Base-by-base conservation (phyloP, 2,329 filamentous ascomycete genomes). In the Penicillium sp. region DNA sequence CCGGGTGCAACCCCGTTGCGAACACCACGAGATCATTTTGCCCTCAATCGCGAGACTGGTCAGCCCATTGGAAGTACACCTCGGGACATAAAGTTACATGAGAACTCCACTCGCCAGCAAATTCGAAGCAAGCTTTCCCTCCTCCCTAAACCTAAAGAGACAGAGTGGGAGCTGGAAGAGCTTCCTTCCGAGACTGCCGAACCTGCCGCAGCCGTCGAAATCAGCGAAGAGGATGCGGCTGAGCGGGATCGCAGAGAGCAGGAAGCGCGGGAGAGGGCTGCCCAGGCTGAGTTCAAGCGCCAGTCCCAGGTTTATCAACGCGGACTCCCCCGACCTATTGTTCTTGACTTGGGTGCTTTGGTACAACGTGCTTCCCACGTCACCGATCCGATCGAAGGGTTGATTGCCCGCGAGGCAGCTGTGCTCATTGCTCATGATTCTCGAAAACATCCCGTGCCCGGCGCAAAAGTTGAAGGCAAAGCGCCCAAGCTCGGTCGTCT, bases 251-350 rank as follows among this genome's bases (percentile, higher is more conserved):
- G 77, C 30, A 79, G 84, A 46, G 77, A 83, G 33, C 76, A 76
- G 31, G 69, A 73, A 46, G 61, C 72, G 2, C 68, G 67, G 26
- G 81, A 89, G 55, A 84, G 82, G 34, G 57, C 78, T 66, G 72
- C 82, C 59, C 60, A 74, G 55, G 66, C 75, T 9, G 89, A 96
- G 52, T 84, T 87, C 56, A 82, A 79, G 60, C 76, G 89, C 34
- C 82, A 92, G 54, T 93, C 85, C 1, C 88, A 94, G 57, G 89
- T 94, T n/a, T 80, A 95, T 64, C 90, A 96, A 65, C 80, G 76
- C 51, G 78, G 77, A 3, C 70, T 98, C 9, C 92, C 92, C 6
- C 77, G 90, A 30, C 88, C 92, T 1, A 73, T 74, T 1, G 66
- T 74, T 2, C 72, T 96, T 10, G 82, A 96, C 60, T 65, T 92